Evolutionary conservation across 371 early-diverging fungal species (phyloP).

Genomic region (Phascolomyces articulosus): DNA sequence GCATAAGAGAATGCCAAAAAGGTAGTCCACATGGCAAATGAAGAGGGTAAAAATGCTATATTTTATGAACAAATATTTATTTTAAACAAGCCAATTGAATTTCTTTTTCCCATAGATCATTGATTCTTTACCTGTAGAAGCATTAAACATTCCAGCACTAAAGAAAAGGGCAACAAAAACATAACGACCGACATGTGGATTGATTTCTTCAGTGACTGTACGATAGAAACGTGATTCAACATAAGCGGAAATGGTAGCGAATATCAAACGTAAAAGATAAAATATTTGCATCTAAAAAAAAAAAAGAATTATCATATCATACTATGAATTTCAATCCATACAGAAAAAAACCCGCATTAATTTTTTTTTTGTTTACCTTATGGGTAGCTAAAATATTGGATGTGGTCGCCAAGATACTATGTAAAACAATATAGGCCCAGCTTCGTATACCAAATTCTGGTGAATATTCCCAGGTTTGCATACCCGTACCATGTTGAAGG

Average conservation of each 20-base stretch:
- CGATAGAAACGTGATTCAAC: constrained; percentile 79
- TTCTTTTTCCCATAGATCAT: not conserved
- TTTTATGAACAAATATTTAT: no score
- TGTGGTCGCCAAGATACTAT: constrained; percentile 53
- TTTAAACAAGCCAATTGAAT: no score
- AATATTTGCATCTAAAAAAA: constrained; percentile 82
- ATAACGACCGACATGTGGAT: constrained; percentile 71
- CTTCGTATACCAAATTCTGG: constrained; percentile 88
- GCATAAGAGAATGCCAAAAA: constrained; percentile 77
- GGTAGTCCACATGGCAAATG: constrained; percentile 89
- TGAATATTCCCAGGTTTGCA: constrained; percentile 97
- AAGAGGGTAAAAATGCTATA: constrained; percentile 90
- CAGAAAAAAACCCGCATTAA: no score
- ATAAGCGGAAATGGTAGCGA: constrained; percentile 67
- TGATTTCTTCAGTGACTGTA: constrained; percentile 64
- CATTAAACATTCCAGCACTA: constrained; percentile 88
- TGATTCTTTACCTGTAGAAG: constrained; percentile 63
- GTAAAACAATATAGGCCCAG: constrained; percentile 79
- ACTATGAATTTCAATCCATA: no score
- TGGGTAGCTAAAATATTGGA: constrained; percentile 52
- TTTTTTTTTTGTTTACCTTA: constrained; percentile 40
- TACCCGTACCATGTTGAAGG: constrained; percentile 80
- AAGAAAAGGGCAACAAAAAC: constrained; percentile 62
- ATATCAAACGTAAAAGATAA: constrained; percentile 65
- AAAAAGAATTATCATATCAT: no score